A percentile compares a stretch with the other conserved stretches of the same genome.
Conservation (phyloP, 1,284 basidiomycete genomes). For the Malassezia equina region DNA sequence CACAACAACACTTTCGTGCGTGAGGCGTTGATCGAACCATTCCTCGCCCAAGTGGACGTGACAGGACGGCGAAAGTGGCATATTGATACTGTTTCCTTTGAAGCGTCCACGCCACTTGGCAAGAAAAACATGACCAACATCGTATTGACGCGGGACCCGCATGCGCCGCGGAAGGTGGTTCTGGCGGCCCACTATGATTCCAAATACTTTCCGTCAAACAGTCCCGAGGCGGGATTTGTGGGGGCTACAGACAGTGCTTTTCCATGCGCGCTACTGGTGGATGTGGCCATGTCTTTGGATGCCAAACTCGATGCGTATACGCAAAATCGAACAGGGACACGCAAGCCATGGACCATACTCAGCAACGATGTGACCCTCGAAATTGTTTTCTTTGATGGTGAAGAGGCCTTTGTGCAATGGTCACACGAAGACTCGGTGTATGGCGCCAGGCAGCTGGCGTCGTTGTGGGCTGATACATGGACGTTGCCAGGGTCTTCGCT, state of each 20-base stretch:
- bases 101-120: slow-evolving; percentile 65
- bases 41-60: slow-evolving; percentile 19
- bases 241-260: slow-evolving; percentile 96
- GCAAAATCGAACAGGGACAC: neutral
- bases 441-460: slow-evolving; percentile 53
- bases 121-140: slow-evolving; percentile 74
- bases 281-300: slow-evolving; percentile 36
- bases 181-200: slow-evolving; percentile 90
- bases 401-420: slow-evolving; percentile 90
- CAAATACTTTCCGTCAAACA: slow-evolving; percentile 74
- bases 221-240: slow-evolving; percentile 62
- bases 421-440: slow-evolving; percentile 82
- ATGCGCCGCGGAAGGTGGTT: slow-evolving; percentile 70
- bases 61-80: slow-evolving; percentile 31
- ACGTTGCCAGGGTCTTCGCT: neutral
- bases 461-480: slow-evolving; percentile 3
- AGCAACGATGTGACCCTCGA: slow-evolving; percentile 75
- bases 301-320: slow-evolving; percentile 27
- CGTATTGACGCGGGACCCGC: slow-evolving; percentile 78
- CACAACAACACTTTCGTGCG: slow-evolving; percentile 30
- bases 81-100: slow-evolving; percentile 28
- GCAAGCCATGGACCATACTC: neutral
- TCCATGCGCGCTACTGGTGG: slow-evolving; percentile 66
- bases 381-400: slow-evolving; percentile 94
- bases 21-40: slow-evolving; percentile 24